A percentile compares a stretch with the other conserved stretches of the same genome.
These are phyloP conservation scores for Globisporangium barbulae DNA, from an alignment of 352 stramenopile genomes.

Conservation along the genomic window DNA sequence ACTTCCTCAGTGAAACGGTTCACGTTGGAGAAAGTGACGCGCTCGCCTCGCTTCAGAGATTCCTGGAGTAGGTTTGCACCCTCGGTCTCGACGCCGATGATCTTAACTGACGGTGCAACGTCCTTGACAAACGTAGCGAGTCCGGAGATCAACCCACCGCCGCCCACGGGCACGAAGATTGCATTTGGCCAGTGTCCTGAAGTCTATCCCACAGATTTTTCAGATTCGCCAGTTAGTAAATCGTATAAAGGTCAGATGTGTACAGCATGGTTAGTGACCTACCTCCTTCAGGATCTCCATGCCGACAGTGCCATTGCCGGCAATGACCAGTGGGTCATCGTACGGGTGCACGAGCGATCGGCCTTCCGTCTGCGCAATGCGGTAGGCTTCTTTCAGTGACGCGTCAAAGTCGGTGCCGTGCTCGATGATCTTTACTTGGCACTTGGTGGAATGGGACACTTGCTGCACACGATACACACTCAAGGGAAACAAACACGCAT, in stretches of 20 bases:
- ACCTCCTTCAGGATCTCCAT: slow-evolving; percentile 91
- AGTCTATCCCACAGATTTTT: slow-evolving; percentile 24
- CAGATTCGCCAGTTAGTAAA: not conserved
- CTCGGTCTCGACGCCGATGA: slow-evolving; percentile 96
- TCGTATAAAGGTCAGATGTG: not conserved
- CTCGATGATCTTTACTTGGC: slow-evolving; percentile 91
- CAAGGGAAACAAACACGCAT: not conserved
- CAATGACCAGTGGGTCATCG: slow-evolving; percentile 97
- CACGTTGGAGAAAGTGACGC: slow-evolving; percentile 89
- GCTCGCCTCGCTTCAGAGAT: slow-evolving; percentile 78
- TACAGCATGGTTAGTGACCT: slow-evolving; percentile 5
- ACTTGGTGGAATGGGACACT: slow-evolving; percentile 42
- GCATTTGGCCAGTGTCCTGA: slow-evolving; percentile 90
- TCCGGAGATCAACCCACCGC: slow-evolving; percentile 95
- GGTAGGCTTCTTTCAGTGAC: slow-evolving; percentile 89
- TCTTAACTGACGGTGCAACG: slow-evolving; percentile 84
- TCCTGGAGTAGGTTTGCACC: slow-evolving; percentile 94
- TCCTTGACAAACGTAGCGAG: slow-evolving; percentile 92
- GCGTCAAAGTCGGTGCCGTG: slow-evolving; percentile 97
- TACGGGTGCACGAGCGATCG: slow-evolving; percentile 97
- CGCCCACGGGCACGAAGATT: slow-evolving; percentile 97
- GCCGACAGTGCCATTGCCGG: slow-evolving; percentile 96
- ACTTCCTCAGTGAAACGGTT: slow-evolving; percentile 98
- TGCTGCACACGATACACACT: slow-evolving; percentile 8
- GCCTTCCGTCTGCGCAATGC: slow-evolving; percentile 89